phyloP scores from a whole-genome alignment of 2,329 filamentous ascomycete genomes.

The Aspergillus terreus region DNA sequence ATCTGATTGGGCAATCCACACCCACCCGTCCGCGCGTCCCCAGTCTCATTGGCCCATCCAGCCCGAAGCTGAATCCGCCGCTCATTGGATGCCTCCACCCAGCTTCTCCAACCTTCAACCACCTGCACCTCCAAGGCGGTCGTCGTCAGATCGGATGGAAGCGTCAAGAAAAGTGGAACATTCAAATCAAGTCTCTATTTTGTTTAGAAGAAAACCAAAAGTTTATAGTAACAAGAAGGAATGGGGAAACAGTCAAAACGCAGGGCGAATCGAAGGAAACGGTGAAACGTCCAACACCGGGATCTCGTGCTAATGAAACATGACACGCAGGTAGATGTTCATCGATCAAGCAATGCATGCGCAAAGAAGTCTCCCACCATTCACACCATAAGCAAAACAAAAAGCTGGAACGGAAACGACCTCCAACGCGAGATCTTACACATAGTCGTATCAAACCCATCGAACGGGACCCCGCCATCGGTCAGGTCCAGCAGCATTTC shows the following conservation, averaged over 20 bases:
- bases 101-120: no score
- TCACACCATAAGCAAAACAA: no score
- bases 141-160: no score
- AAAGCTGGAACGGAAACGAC: neutral
- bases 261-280: conserved; percentile 1
- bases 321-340: conserved; percentile 15
- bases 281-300: conserved; percentile 16
- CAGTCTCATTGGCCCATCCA: conserved; percentile 14
- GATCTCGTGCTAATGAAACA: conserved; percentile 18
- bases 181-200: conserved; percentile 16
- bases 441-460: conserved; percentile 12
- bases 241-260: conserved; percentile 9
- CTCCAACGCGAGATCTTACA: conserved; percentile 5
- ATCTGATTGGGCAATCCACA: conserved; percentile 9
- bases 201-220: conserved; percentile 3
- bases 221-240: conserved; percentile 17
- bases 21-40: conserved; percentile 18
- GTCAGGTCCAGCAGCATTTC: conserved; percentile 29
- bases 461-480: conserved; percentile 8
- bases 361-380: neutral
- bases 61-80: no score
- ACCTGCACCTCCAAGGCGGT: neutral
- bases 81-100: no score
- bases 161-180: neutral
- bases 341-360: conserved; percentile 15